phyloP scores from a whole-genome alignment of 345 rosid genomes.

The Bretschneidera sinensis region DNA sequence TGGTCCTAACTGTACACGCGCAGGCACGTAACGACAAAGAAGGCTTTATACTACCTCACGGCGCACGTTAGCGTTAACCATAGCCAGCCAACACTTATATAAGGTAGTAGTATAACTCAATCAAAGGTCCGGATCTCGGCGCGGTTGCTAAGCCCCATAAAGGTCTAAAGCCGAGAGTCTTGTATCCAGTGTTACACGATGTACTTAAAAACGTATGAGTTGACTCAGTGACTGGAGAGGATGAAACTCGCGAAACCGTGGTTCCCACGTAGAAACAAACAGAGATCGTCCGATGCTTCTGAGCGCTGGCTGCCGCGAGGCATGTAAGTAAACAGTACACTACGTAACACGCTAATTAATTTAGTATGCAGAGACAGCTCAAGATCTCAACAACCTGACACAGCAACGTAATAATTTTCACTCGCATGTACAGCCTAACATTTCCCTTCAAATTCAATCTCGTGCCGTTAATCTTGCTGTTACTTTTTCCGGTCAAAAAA shows the following conservation, averaged over 20 bases:
- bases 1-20: slow-evolving; percentile 19
- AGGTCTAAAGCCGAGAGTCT: neutral
- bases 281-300: too few relatives aligned
- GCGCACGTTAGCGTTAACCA: neutral
- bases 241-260: too few relatives aligned
- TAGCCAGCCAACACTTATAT: neutral
- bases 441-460: neutral
- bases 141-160: neutral
- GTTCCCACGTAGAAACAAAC: too few relatives aligned
- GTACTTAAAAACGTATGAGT: neutral
- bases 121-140: too few relatives aligned
- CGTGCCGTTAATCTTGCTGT: neutral
- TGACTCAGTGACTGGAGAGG: too few relatives aligned
- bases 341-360: too few relatives aligned
- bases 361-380: too few relatives aligned
- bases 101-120: neutral
- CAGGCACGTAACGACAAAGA: slow-evolving; percentile 23
- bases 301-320: too few relatives aligned
- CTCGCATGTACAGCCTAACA: neutral
- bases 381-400: neutral
- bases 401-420: too few relatives aligned
- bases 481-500: slow-evolving; percentile 1
- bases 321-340: too few relatives aligned
- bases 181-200: neutral
- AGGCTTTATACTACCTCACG: slow-evolving; percentile 18